Base-by-base conservation (phyloP, 106 monocot genomes). In the Dactylorhiza incarnata region DNA sequence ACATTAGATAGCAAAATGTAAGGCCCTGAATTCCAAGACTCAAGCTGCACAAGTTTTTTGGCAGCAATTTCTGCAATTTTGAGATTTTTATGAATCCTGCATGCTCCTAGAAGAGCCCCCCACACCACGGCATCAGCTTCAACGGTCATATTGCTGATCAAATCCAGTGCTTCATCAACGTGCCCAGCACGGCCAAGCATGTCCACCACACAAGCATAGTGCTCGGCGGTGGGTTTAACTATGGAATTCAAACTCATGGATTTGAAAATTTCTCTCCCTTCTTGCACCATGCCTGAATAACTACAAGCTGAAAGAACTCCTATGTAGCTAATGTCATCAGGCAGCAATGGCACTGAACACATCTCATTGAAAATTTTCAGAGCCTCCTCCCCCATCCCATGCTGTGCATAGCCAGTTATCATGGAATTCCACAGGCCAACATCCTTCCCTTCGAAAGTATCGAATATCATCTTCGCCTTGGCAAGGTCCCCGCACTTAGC, bases 181-280 rank as follows among this genome's bases (percentile, higher is more conserved):
- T 63, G 71, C 23, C 88, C 94, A 16, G 86, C 94, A 50, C 94
- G 77, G 20, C 94, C 90, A 71, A 94, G 84, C 53, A 94, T 49
- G 76, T 94, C 94, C 5, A 94, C 94, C 88, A 94, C 85, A 78
- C 94, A 94, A 26, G 94, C 84, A 83, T 90, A 88, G 49, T 94
- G 90, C 78, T 82, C 90, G 12, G 74, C 74, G 72, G 80, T 82
- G 45, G 83, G 85, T 48, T 85, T 49, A 43, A 91, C 48, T 11
- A 51, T 59, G 68, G 71, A 78, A 20, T 76, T 83, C 5, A n/a
- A 54, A 11, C 49, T 62, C 86, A 94, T 90, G 12, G 88, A 85
- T n/a, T 84, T 55, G 48, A 94, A 91, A 24, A 91, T 85, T 58
- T 81, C 80, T 49, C 68, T 70, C 13, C 94, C 94, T 81, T 91